Conservation (phyloP, 2,329 filamentous ascomycete species). For the Penicillium palitans region DNA sequence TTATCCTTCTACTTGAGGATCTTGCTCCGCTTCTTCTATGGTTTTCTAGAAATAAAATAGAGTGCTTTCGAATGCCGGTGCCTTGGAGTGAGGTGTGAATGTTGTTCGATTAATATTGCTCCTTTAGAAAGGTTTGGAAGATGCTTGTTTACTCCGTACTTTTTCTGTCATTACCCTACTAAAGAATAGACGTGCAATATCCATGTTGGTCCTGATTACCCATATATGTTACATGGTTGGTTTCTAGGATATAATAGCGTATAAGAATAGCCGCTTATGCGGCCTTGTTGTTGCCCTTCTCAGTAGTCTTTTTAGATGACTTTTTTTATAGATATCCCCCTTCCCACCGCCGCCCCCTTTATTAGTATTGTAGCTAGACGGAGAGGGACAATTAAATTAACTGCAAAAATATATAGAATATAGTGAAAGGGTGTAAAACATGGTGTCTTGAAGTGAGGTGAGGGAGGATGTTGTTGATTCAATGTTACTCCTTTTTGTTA, state of each 20-base stretch:
- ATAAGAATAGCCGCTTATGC: neutral
- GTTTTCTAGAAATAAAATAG: constrained; percentile 3
- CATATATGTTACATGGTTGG: neutral
- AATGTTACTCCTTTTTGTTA: neutral
- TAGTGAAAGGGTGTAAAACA: neutral
- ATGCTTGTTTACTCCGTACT: neutral
- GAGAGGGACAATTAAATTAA: neutral
- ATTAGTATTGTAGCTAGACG: too few relatives aligned
- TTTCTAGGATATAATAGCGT: too few relatives aligned
- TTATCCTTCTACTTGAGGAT: neutral
- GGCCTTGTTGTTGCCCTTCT: too few relatives aligned
- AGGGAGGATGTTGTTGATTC: neutral
- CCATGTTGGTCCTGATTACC: too few relatives aligned
- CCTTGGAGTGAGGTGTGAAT: neutral
- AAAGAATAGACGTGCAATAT: neutral
- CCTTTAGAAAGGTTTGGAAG: neutral
- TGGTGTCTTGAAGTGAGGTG: neutral
- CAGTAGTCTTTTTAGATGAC: neutral
- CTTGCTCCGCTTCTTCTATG: constrained; percentile 6
- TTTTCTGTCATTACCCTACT: neutral
- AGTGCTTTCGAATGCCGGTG: neutral
- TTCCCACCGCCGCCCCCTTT: neutral
- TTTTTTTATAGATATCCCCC: too few relatives aligned
- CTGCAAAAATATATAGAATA: neutral
- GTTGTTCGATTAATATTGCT: neutral